Conservation (phyloP, 345 rosid genomes). For the Eucalyptus leucophloia region DNA sequence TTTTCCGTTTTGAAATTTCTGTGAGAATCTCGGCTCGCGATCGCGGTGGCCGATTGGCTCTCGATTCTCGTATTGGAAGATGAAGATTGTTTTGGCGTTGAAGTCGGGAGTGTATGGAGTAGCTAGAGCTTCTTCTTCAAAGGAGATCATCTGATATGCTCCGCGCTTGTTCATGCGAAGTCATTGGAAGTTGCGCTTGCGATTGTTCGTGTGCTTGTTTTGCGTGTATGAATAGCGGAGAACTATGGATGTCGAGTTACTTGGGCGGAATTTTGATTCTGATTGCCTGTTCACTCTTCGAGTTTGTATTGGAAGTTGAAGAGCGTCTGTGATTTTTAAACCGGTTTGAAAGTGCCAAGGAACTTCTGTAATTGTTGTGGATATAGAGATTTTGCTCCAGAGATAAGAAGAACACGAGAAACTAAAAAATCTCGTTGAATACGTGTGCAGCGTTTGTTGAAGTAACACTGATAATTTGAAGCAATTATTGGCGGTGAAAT, state of each 20-base stretch:
- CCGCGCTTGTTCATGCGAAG: not conserved
- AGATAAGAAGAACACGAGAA: not conserved
- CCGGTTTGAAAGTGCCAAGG: not conserved
- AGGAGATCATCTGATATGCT: not conserved
- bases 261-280: not conserved
- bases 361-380: not conserved
- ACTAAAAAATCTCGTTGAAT: not conserved
- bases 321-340: not conserved
- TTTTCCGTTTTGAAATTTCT: not conserved
- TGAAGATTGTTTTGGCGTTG: not conserved
- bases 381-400: not conserved
- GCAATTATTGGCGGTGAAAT: not conserved
- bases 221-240: not conserved
- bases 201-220: not conserved
- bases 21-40: not conserved
- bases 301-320: not conserved
- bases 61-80: not conserved
- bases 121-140: not conserved
- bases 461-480: not conserved
- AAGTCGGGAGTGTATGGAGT: not conserved
- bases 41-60: not conserved
- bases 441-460: not conserved
- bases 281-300: not conserved
- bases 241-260: not conserved
- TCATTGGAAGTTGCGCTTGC: not conserved